Base-by-base conservation (phyloP, 148 eudicot genomes). In the Linanthus parryae region DNA sequence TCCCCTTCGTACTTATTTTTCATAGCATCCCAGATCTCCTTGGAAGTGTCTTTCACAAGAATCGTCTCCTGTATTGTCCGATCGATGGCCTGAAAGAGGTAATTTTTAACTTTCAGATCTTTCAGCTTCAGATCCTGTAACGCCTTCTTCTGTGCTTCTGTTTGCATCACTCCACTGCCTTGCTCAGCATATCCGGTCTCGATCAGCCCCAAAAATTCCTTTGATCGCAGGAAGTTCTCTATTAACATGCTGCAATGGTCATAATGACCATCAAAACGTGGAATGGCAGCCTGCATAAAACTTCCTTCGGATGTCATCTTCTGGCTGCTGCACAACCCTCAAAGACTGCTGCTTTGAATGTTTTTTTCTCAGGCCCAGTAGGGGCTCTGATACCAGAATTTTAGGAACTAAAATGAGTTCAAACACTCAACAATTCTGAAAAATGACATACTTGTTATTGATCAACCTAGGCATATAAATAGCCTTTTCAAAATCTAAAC, bases 51-150 rank as follows among this genome's bases (percentile, higher is more conserved):
- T 9, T 41, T 41, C 20, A 2, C 5, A 9, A 41, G 45, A 41
- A 41, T 41, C 4, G 45, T 41, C 1, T 41, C 45, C 19, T 14
- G 15, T 2, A 41, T 41, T n/a, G 45, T 16, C 2, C 45, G 45
- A 41, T 41, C 22, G 2, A 41, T 41, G 19, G 45, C 45, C 20
- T 41, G 45, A 41, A 41, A 41, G 19, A 41, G 45, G 17, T 41
- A 41, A 19, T 41, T 41, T 9, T 41, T 41, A 1, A 31, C 36
- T 31, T 31, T 31, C 36, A 31, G 10, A 10, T 31, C 36, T 10
- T 31, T 31, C 10, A 31, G 45, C 45, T 16, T 41, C 20, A 16
- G 7, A 6, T 41, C 45, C 1, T 41, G 19, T 3, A 15, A 8
- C 20, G 3, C 9, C 45, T 41, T 41, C 17, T n/a, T 18, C 9